Percentiles rank a stretch among this genome's conserved stretches.
These are phyloP conservation scores for Nicotiana undulata DNA, from an alignment of 257 asterid species.

Conservation along the genomic window DNA sequence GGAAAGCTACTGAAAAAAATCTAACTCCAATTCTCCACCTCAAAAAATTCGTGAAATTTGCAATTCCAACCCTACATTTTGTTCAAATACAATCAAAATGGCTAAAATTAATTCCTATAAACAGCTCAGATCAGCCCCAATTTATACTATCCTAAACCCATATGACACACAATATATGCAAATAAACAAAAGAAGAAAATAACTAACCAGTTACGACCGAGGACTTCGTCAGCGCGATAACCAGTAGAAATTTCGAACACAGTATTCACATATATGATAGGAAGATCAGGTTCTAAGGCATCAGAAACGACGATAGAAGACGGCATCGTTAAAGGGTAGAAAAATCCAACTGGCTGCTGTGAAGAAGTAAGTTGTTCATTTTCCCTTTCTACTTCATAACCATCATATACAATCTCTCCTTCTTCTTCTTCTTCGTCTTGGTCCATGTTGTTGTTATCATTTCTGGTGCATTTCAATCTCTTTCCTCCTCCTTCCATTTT, in stretches of 20 bases:
- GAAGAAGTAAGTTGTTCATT: conserved; percentile 9
- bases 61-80: background rate
- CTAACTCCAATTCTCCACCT: background rate
- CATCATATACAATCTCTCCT: background rate
- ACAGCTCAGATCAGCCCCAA: background rate
- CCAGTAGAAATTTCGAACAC: conserved; percentile 74
- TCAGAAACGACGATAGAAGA: conserved; percentile 80
- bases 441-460: conserved; percentile 21
- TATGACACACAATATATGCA: background rate
- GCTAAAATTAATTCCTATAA: background rate
- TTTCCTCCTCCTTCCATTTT: conserved; percentile 38
- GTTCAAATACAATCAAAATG: background rate
- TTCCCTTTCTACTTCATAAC: conserved; percentile 5
- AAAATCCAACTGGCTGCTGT: conserved; percentile 23
- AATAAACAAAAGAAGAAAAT: background rate
- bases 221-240: conserved; percentile 82
- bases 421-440: conserved; percentile 17
- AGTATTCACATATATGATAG: conserved; percentile 69
- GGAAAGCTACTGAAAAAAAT: background rate
- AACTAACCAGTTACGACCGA: conserved; percentile 77
- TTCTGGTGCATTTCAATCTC: conserved; percentile 36
- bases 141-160: background rate
- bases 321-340: conserved; percentile 46
- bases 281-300: conserved; percentile 69
- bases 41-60: background rate